These are phyloP conservation scores for Magnaporthiopsis incrustans DNA, from an alignment of 2,329 filamentous ascomycete genomes.

Conservation along the genomic window DNA sequence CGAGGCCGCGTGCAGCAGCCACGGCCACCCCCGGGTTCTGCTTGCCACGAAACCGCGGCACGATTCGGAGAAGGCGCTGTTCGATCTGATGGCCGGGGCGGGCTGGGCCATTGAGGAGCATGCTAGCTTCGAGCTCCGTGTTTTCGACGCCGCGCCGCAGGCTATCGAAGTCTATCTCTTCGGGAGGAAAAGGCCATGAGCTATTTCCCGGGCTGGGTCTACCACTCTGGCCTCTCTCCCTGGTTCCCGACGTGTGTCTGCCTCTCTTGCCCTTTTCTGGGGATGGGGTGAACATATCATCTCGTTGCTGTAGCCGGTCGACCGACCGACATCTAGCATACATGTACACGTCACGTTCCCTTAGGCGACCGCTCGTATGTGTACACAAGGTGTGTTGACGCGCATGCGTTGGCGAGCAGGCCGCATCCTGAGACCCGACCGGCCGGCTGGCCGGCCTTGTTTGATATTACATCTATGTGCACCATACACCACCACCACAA, in stretches of 20 bases:
- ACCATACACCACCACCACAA: background rate
- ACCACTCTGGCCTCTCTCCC: too few relatives aligned
- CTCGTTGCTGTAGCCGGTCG: too few relatives aligned
- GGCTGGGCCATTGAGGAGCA: slow-evolving; percentile 37
- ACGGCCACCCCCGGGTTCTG: slow-evolving; percentile 31
- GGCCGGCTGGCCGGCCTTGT: too few relatives aligned
- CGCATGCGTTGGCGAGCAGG: background rate
- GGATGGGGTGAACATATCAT: background rate
- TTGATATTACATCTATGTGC: too few relatives aligned
- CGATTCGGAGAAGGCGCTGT: slow-evolving; percentile 40
- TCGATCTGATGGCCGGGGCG: slow-evolving; percentile 34
- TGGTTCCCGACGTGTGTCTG: too few relatives aligned
- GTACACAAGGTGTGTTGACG: background rate
- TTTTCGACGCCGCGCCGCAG: slow-evolving; percentile 35
- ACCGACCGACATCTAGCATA: too few relatives aligned
- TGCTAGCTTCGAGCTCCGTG: slow-evolving; percentile 35
- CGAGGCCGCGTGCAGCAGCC: too few relatives aligned
- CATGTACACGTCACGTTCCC: background rate
- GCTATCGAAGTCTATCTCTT: slow-evolving; percentile 46
- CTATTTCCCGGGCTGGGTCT: background rate
- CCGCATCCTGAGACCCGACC: background rate
- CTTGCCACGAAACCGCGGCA: slow-evolving; percentile 50
- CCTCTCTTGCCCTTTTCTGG: background rate
- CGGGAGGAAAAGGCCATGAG: slow-evolving; percentile 21
- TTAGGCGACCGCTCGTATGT: too few relatives aligned